Evolutionary conservation across 805 yeast genomes (phyloP), one percentile per base, ranked within the genome.

Genomic region (Maudiozyma turicensis): DNA sequence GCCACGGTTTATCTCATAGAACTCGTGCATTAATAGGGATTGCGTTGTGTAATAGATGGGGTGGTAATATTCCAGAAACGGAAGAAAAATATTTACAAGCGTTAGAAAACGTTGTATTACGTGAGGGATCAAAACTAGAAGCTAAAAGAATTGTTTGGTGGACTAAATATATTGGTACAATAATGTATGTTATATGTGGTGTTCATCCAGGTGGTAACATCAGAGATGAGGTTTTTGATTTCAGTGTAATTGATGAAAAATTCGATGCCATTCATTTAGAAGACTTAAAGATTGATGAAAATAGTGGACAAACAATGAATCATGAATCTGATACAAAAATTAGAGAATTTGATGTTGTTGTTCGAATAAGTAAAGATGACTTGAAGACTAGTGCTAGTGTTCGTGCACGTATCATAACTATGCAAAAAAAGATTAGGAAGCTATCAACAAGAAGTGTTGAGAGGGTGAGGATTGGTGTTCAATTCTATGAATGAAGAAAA

Each of bases 151-250:
- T 77, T 32, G 71, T 80, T 28, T 83, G 85, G 78, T 84, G 90
- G 90, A 82, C 87, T 2, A 74, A 78, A 58, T 82, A 80, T 57
- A 71, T 81, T 53, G 91, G 91, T 30, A 77, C 81, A 47, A 73
- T 84, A 54, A 82, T 84, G 86, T 82, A 80, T 62, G 84, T 84
- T 43, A 77, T 84, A 43, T 84, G 90, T 63, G 88, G 88, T 62
- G 83, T 84, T 48, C 85, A 81, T 62, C 91, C 91, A 6, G 89
- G 89, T 50, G 91, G 90, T 20, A 81, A 80, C 58, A 81, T 84
- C 31, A 73, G 85, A 55, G 84, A 80, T 33, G 79, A 79, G 29
- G 74, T 75, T 13, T 75, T 73, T 59, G 70, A 69, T 50, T 78
- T 74, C 66, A 71, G 70, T 44, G 60, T 68, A 43, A 56, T 59